Evolutionary conservation across 2,329 filamentous ascomycete species (phyloP).

Genomic region (Helotiales sp.): DNA sequence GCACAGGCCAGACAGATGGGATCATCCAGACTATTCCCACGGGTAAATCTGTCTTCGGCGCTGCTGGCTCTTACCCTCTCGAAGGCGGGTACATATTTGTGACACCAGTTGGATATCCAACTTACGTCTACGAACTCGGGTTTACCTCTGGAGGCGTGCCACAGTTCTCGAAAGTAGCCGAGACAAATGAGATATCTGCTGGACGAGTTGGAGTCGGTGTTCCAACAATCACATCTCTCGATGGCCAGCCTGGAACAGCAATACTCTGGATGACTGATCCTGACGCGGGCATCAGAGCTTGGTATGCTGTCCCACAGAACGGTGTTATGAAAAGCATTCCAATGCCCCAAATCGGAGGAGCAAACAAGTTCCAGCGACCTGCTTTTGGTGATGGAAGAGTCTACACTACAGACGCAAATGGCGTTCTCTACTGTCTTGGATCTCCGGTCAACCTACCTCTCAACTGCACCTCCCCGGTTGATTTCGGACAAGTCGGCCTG

Average conservation of each 20-base stretch:
- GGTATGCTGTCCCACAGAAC: slow-evolving; percentile 46
- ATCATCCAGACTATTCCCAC: slow-evolving; percentile 46
- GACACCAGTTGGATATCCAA: slow-evolving; percentile 44
- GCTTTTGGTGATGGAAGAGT: slow-evolving; percentile 46
- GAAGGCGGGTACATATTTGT: slow-evolving; percentile 52
- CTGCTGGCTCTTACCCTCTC: slow-evolving; percentile 47
- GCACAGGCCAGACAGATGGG: slow-evolving; percentile 45
- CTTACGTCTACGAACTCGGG: slow-evolving; percentile 45
- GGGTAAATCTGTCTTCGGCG: slow-evolving; percentile 45
- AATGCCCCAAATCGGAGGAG: slow-evolving; percentile 44
- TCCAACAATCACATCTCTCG: slow-evolving; percentile 46
- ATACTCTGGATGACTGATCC: slow-evolving; percentile 48
- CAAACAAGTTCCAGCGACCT: slow-evolving; percentile 47
- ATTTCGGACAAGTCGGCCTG: slow-evolving; percentile 44
- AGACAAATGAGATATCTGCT: slow-evolving; percentile 40
- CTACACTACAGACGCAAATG: slow-evolving; percentile 41
- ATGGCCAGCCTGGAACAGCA: slow-evolving; percentile 43
- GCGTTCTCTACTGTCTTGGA: slow-evolving; percentile 39
- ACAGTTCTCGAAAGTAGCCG: slow-evolving; percentile 42
- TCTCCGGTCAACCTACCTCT: slow-evolving; percentile 47
- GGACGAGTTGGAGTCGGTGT: slow-evolving; percentile 44
- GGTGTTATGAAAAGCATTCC: slow-evolving; percentile 42
- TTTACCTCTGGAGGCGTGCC: slow-evolving; percentile 42
- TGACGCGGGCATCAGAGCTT: slow-evolving; percentile 46
- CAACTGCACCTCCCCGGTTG: slow-evolving; percentile 44